Conservation (phyloP, 345 rosid species). For the Corchorus capsularis region DNA sequence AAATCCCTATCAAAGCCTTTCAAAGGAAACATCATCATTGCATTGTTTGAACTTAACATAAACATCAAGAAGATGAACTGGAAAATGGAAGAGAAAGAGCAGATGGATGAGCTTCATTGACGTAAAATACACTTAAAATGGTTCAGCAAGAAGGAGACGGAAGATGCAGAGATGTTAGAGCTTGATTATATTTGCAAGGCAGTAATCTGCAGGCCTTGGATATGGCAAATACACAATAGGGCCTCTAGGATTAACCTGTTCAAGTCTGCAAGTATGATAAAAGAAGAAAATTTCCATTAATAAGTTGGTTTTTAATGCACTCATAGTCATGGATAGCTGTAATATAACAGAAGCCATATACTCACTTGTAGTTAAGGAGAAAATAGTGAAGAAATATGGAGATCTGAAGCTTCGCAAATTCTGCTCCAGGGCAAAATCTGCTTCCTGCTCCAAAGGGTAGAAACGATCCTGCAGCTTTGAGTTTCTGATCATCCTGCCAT, state of each 20-base stretch:
- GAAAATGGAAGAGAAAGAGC: no score
- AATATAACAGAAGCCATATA: background rate
- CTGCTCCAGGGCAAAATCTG: conserved; percentile 48
- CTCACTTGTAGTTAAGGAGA: conserved; percentile 47
- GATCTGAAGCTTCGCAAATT: conserved; percentile 50
- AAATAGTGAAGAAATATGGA: conserved; percentile 48
- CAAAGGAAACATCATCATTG: no score
- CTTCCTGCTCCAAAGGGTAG: conserved; percentile 57
- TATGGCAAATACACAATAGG: no score
- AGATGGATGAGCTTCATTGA: no score
- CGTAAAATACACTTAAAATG: no score
- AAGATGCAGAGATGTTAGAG: no score
- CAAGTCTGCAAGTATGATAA: conserved; percentile 14
- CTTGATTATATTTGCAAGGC: no score
- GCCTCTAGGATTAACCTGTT: background rate
- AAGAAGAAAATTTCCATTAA: no score
- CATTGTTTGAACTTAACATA: background rate
- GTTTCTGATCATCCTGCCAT: conserved; percentile 22
- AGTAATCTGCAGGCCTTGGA: no score
- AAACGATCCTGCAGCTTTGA: conserved; percentile 45
- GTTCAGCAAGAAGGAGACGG: no score
- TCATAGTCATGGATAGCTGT: background rate
- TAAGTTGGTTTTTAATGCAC: background rate
- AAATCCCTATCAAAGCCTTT: no score
- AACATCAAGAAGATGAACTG: no score